Percentiles rank a stretch among this genome's conserved stretches.
Conservation (phyloP, 306 rosid genomes). For the Delonix regia region DNA sequence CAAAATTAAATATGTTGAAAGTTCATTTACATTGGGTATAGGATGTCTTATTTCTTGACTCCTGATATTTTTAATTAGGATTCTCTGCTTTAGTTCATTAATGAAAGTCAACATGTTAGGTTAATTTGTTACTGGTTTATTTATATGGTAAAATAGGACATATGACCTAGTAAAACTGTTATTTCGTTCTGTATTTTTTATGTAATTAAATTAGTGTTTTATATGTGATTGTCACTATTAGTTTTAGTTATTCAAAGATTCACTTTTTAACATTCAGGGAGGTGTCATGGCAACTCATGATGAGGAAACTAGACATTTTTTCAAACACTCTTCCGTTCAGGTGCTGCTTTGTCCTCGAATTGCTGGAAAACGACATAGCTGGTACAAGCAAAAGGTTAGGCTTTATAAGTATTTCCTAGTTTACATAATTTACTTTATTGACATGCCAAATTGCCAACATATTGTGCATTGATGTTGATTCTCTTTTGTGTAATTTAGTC, state of each 20-base stretch:
- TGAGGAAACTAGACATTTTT: conserved; percentile 91
- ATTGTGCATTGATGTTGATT: conserved; percentile 26
- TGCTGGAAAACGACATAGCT: conserved; percentile 91
- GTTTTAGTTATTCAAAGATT: conserved; percentile 29
- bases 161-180: neutral
- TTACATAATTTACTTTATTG: neutral
- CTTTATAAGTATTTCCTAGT: neutral
- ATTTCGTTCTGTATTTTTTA: conserved; percentile 18
- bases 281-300: conserved; percentile 97
- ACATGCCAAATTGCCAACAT: conserved; percentile 28
- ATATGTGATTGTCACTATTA: conserved; percentile 3
- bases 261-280: conserved; percentile 57
- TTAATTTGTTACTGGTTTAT: conserved; percentile 20
- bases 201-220: neutral
- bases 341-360: conserved; percentile 90
- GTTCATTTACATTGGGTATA: conserved; percentile 11
- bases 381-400: conserved; percentile 88
- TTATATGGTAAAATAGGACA: conserved; percentile 6
- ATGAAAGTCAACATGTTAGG: conserved; percentile 1
- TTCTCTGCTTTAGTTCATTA: neutral
- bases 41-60: conserved; percentile 9
- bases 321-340: conserved; percentile 84
- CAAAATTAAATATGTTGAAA: neutral
- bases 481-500: neutral
- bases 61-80: conserved; percentile 12